These are phyloP conservation scores for Rauvolfia tetraphylla DNA, from an alignment of 257 asterid genomes.

Conservation along the genomic window DNA sequence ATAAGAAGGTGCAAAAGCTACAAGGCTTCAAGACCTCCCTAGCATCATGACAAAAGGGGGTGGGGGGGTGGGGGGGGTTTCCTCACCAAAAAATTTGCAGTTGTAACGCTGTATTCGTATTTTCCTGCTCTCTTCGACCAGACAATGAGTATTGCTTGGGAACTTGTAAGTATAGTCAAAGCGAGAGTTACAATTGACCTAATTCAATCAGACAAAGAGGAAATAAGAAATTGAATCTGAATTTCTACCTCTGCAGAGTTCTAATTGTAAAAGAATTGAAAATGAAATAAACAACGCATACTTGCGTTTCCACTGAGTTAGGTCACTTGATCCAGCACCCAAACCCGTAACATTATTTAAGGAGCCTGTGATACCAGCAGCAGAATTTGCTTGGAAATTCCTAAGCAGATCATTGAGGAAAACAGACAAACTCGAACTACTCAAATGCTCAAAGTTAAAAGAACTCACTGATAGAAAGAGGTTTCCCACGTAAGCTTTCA, in stretches of 20 bases:
- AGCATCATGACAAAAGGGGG: neutral
- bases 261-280: slow-evolving; percentile 12
- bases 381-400: slow-evolving; percentile 7
- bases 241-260: neutral
- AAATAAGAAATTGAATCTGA: slow-evolving; percentile 11
- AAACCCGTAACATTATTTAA: slow-evolving; percentile 28
- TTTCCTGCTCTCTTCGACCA: slow-evolving; percentile 99
- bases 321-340: slow-evolving; percentile 48
- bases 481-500: slow-evolving; percentile 47
- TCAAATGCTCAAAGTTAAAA: neutral
- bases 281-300: slow-evolving; percentile 24
- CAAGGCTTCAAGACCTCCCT: neutral
- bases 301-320: slow-evolving; percentile 86
- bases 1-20: slow-evolving; percentile 2
- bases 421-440: neutral
- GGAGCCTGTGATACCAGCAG: slow-evolving; percentile 40
- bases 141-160: slow-evolving; percentile 96
- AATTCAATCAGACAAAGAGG: slow-evolving; percentile 13
- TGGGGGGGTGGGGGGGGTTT: too few relatives aligned
- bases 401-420: neutral
- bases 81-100: slow-evolving; percentile 97
- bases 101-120: slow-evolving; percentile 96
- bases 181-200: slow-evolving; percentile 87
- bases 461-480: slow-evolving; percentile 43
- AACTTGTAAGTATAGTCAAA: slow-evolving; percentile 90